These are phyloP conservation scores for Rhizoctonia solani DNA, from an alignment of 1,284 basidiomycete species.

Conservation along the genomic window DNA sequence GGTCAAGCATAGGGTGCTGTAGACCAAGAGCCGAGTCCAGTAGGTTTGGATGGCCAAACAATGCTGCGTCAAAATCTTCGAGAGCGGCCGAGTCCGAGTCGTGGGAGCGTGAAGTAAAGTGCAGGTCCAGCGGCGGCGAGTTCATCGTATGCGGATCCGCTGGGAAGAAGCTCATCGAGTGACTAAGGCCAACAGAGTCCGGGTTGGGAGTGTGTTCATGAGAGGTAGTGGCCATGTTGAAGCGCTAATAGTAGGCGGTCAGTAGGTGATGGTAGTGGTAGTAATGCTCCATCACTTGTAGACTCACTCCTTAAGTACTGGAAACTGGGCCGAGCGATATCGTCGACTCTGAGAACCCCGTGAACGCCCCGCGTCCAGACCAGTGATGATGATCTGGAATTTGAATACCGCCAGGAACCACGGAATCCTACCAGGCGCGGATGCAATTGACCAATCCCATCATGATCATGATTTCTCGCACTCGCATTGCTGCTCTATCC, in stretches of 20 bases:
- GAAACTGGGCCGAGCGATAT: background rate
- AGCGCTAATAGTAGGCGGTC: background rate
- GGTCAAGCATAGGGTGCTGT: conserved; percentile 22
- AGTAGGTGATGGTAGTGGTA: too few species aligned
- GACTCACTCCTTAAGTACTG: background rate
- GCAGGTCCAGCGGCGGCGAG: conserved; percentile 27
- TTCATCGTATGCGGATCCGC: conserved; percentile 4
- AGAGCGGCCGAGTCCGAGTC: conserved; percentile 28
- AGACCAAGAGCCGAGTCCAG: conserved; percentile 28
- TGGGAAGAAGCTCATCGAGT: conserved; percentile 27
- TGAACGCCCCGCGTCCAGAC: conserved; percentile 23
- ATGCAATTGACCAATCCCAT: background rate
- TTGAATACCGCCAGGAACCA: too few species aligned
- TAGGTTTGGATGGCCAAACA: conserved; percentile 28
- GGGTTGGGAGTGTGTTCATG: conserved; percentile 2
- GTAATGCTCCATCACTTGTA: too few species aligned
- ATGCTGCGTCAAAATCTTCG: conserved; percentile 15
- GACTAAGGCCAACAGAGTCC: conserved; percentile 22
- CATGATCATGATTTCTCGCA: conserved; percentile 17
- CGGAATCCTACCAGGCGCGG: background rate
- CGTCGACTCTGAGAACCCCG: conserved; percentile 18
- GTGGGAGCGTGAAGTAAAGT: conserved; percentile 30
- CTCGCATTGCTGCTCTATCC: background rate
- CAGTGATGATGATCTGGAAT: too few species aligned
- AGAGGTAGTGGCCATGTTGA: conserved; percentile 13